Evolutionary conservation across 1,139 yeast species (phyloP), one percentile per base, ranked within the genome.

Genomic region (Saccharomyces hybrid): DNA sequence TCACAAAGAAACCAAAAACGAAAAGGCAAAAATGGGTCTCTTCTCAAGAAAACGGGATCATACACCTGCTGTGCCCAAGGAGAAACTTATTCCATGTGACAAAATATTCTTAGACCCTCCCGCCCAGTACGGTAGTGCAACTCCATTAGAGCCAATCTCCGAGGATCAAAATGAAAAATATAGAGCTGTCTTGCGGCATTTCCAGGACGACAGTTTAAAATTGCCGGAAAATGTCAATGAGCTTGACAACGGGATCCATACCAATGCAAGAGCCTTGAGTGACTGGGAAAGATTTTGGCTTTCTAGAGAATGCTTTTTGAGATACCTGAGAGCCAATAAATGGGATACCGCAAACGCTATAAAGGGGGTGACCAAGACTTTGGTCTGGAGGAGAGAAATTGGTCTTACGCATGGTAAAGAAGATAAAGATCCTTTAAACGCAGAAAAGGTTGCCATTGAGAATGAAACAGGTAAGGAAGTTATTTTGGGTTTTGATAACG

Each of bases 361-460:
- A 47, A 77, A 78, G 59, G 79, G 96, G 59, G 74, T 93, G 14
- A 86, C 83, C 62, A 82, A 82, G 24, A 86, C 96, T 0, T 61
- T 93, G 29, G 77, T 84, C 1, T 93, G 98, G 98, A 81, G 98
- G 72, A 80, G 96, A 59, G 90, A 89, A 53, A 89, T 88, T 70
- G 97, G 97, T 3, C 82, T 90, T 28, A 83, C 83, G 12, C 79
- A 84, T 42, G 75, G 63, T 73, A 81, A 54, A 71, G 55, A 55
- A 9, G 60, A 61, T 63, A 65, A 63, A 63, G 77, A 75, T 57
- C 71, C 71, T 47, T 73, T 88, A 50, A 79, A 84, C 2, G 76
- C 88, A 1, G 87, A 84, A 2, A 63, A 80, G 51, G 85, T 86
- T 2, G 79, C 81, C 7, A 76, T 74, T 1, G 97, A 91, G 72